Evolutionary conservation across 805 yeast species (phyloP), one percentile per base, ranked within the genome.

Genomic region (Yarrowia osloensis): DNA sequence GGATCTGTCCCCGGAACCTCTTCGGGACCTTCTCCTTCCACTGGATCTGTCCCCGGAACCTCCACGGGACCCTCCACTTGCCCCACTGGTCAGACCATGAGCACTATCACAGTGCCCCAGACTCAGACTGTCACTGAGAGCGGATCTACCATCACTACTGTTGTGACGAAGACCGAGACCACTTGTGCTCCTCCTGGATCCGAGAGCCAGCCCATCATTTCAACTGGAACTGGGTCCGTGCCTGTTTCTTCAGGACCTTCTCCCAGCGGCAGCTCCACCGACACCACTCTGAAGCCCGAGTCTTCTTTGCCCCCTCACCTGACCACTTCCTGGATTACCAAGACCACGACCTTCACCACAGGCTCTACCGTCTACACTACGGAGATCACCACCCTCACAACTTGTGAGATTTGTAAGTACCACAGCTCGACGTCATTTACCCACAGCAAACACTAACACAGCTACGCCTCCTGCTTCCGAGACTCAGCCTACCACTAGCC

Each of bases 351-450:
- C 11, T 47, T 26, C 37, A 47, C 54, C 9, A 28, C 54, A 12
- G 54, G 54, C 3, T 28, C 54, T 2, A 47, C 54, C 6, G 15
- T 47, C 13, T 50, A 50, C 55, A 50, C 55, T 2, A 50, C 55
- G 5, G 55, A 31, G 55, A 50, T 50, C 21, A 31, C 39, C 19
- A 50, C 55, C 6, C 55, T 50, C 19, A 50, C 55, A 22, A 50
- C 55, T 13, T 50, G 55, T 31, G 55, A 50, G 37, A 49, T 49
- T 19, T 49, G 52, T 46, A 28, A 46, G 52, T 46, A 46, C n/a
- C n/a, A n/a, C n/a, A n/a, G n/a, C n/a, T n/a, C n/a, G n/a, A n/a
- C n/a, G n/a, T n/a, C n/a, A n/a, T n/a, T n/a, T n/a, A n/a, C n/a
- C n/a, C n/a, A n/a, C n/a, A n/a, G n/a, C n/a, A n/a, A n/a, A n/a